Base-by-base conservation (phyloP, 2,329 filamentous ascomycete species). In the Colletotrichum tamarilloi region DNA sequence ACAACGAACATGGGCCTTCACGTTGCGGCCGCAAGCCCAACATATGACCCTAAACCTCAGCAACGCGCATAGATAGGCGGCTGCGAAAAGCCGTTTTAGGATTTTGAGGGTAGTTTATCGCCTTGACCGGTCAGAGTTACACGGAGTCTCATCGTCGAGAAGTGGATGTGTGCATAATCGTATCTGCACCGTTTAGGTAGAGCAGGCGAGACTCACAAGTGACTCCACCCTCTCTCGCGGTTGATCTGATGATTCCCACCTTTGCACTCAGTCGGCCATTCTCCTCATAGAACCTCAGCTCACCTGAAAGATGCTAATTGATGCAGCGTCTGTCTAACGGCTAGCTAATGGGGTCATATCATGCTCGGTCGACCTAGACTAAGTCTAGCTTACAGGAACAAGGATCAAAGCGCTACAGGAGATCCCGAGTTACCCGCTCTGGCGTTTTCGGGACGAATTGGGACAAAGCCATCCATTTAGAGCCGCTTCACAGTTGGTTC, bases 381-480 rank as follows among this genome's bases (percentile, higher is more conserved):
- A 14, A 11, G 52, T 22, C 22, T 55, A 24, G 24, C 52, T 26
- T 55, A 5, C 8, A 26, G 14, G 16, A 46, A 22, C 19, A 4
- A 22, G 12, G 52, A 26, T 42, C 62, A 30, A 57, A 66, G 32
- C 32, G 52, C 9, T 28, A 1, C 22, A n/a, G 32, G 12, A 28
- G 52, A 66, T 58, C 6, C 63, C 63, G 63, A 30, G 16, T 67
- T 53, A 67, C 60, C 66, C 59, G 66, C 12, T 42, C 49, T 64
- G 55, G 65, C 22, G 57, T 67, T 30, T 35, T 62, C 16, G 8
- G 16, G 30, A 38, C 16, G 16, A 59, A 24, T 9, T 42, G n/a
- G 26, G 35, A 67, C 42, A 67, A 70, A 70, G 67, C 62, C 42
- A 42, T 8, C 30, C 28, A 35, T 16, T 55, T 19, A 56, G 30